Evolutionary conservation across 768 basidiomycete species (phyloP), one percentile per base, ranked within the genome.

Genomic region (Suillus americanus): DNA sequence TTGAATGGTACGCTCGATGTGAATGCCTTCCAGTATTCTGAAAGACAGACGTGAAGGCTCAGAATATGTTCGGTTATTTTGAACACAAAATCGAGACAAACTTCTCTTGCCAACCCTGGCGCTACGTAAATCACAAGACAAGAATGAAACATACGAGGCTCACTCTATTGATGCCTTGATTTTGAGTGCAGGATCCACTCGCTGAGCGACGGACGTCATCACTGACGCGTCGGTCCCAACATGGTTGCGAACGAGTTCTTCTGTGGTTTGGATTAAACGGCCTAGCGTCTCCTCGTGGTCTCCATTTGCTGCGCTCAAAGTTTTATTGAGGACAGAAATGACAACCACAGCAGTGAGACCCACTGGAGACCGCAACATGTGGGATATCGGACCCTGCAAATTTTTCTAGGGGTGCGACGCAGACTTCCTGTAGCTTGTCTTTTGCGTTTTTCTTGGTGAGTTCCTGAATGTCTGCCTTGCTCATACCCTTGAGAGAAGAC

Each of bases 11-110:
- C n/a, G 25, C 63, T 62, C 0, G 72, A 61, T 8, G 60, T 64
- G 14, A 72, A 50, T 4, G 37, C 61, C 13, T 38, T 50, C 71
- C 71, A 72, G 61, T 72, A 72, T 60, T 54, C 72, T 72, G 40
- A 5, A 57, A 28, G 18, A 59, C 33, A 37, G 5, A 37, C 13
- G 3, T 14, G n/a, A 14, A 37, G 5, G 20, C 3, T 35, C 33
- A 23, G n/a, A 7, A 23, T n/a, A 5, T 8, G n/a, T 14, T 72
- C 8, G 9, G 28, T 53, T 67, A 6, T 64, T 53, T 16, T 51
- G 13, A 5, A 72, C 30, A 18, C 28, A 18, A 30, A 10, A 53
- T 43, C 62, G 64, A 43, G 16, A 63, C 62, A n/a, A 25, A 57
- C 62, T 57, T 63, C 38, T 53, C 45, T 60, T 60, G 37, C 62